These are phyloP conservation scores for Fusarium sarcochroum DNA, from an alignment of 2,329 filamentous ascomycete genomes.

Conservation along the genomic window DNA sequence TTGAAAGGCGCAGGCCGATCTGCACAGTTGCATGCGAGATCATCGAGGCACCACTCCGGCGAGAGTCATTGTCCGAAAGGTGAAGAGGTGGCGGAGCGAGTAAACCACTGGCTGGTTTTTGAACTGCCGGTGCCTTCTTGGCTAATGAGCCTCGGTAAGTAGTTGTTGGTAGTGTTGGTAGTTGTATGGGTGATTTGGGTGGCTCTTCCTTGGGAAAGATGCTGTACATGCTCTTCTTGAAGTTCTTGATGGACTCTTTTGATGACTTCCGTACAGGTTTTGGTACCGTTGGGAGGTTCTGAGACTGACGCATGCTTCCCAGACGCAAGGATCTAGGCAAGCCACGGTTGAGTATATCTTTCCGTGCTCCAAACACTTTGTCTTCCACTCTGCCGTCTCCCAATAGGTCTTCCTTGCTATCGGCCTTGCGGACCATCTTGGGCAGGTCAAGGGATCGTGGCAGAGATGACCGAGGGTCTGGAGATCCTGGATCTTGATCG, in stretches of 20 bases:
- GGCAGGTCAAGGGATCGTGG: constrained; percentile 27
- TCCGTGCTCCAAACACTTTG: constrained; percentile 48
- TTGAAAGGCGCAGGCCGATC: constrained; percentile 78
- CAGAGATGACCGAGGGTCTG: constrained; percentile 17
- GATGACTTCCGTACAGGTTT: constrained; percentile 33
- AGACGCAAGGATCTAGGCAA: constrained; percentile 38
- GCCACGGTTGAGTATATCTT: constrained; percentile 36
- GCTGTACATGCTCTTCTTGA: constrained; percentile 48
- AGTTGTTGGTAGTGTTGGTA: constrained; percentile 65
- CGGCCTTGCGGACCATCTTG: constrained; percentile 22
- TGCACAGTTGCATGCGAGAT: constrained; percentile 78
- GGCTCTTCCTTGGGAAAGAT: constrained; percentile 42
- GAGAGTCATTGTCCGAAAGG: constrained; percentile 56
- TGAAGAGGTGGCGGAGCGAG: constrained; percentile 62
- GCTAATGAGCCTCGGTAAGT: constrained; percentile 56
- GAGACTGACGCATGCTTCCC: constrained; percentile 42
- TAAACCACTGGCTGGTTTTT: constrained; percentile 28
- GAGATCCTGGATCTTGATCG: constrained; percentile 31
- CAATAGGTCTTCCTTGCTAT: constrained; percentile 31
- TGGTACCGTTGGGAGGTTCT: constrained; percentile 30
- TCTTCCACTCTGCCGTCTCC: constrained; percentile 51
- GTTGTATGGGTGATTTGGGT: constrained; percentile 50
- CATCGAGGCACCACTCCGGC: constrained; percentile 72
- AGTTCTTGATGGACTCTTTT: constrained; percentile 43
- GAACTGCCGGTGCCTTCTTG: constrained; percentile 16